phyloP scores from a whole-genome alignment of 225 moss, liverwort and hornwort genomes.

The Asterella californica region DNA sequence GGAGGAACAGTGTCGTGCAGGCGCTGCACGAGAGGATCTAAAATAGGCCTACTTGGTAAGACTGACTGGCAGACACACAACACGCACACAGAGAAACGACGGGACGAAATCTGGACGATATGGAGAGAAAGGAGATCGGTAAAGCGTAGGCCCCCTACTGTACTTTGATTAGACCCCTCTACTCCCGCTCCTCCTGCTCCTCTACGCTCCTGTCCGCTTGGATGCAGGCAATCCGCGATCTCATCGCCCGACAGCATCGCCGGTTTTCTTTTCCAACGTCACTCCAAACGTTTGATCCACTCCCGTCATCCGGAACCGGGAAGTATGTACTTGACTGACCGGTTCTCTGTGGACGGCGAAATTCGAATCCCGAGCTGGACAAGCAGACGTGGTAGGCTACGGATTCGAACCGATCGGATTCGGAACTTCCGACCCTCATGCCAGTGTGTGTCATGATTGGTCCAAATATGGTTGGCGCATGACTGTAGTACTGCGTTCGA shows the following conservation, averaged over 20 bases:
- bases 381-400: background rate
- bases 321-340: background rate
- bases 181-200: background rate
- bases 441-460: background rate
- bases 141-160: background rate
- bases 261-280: background rate
- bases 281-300: background rate
- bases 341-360: background rate
- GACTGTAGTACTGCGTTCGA: background rate
- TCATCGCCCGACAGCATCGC: background rate
- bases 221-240: background rate
- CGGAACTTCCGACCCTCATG: background rate
- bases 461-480: background rate
- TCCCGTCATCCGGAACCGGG: background rate
- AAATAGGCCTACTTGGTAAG: background rate
- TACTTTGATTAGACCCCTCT: background rate
- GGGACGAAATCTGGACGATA: background rate
- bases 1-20: background rate
- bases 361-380: background rate
- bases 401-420: too few species aligned
- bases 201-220: too few species aligned
- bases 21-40: background rate
- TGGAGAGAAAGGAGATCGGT: background rate
- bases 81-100: background rate
- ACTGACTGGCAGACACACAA: constrained; percentile 1